Conservation (phyloP, 805 yeast species). For the Blastobotrys attinorum region DNA sequence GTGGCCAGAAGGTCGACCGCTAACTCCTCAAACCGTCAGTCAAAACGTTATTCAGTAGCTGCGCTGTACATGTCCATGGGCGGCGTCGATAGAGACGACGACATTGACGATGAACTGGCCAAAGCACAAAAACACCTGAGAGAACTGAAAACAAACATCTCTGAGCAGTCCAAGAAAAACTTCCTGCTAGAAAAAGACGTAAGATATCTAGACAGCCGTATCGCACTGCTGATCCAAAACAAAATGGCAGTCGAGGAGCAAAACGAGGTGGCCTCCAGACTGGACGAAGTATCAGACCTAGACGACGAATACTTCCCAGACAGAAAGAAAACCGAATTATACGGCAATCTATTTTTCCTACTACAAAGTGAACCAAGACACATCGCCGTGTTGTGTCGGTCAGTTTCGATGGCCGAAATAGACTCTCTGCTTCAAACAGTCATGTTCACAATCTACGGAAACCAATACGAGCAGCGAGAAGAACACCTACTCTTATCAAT, state of each 20-base stretch:
- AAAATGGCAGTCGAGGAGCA: constrained; percentile 32
- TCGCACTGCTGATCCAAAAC: constrained; percentile 33
- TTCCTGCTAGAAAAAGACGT: constrained; percentile 33
- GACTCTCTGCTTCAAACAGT: constrained; percentile 33
- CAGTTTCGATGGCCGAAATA: constrained; percentile 30
- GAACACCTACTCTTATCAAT: constrained; percentile 32
- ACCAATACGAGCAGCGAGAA: constrained; percentile 35
- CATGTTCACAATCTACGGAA: constrained; percentile 35
- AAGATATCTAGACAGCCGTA: constrained; percentile 31
- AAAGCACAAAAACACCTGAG: constrained; percentile 27
- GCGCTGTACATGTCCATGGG: constrained; percentile 30
- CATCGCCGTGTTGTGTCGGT: constrained; percentile 28
- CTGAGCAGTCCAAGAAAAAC: constrained; percentile 30
- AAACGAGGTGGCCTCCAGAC: constrained; percentile 27
- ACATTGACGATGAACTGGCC: constrained; percentile 29
- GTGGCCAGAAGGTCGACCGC: constrained; percentile 4
- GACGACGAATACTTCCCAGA: constrained; percentile 23
- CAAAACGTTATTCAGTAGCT: constrained; percentile 30
- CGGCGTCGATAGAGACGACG: constrained; percentile 29
- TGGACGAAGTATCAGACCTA: constrained; percentile 18
- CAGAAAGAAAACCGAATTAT: constrained; percentile 24
- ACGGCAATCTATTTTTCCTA: constrained; percentile 30
- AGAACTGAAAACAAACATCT: constrained; percentile 27
- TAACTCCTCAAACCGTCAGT: constrained; percentile 20
- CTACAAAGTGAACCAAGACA: constrained; percentile 33